phyloP scores from a whole-genome alignment of 345 rosid genomes.

The Moricandia arvensis region DNA sequence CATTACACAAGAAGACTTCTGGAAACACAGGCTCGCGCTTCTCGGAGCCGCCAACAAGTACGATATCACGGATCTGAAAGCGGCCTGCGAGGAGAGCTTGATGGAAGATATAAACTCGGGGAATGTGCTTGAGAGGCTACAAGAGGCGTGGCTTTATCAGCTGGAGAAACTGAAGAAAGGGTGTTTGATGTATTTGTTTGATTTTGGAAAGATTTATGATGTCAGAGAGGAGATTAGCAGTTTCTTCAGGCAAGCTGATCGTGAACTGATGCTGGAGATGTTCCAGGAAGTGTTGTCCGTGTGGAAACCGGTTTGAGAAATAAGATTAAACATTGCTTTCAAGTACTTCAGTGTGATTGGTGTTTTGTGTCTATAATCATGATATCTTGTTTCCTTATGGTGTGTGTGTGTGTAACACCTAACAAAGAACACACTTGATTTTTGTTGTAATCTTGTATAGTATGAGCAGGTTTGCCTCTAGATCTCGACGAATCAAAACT shows the following conservation, averaged over 20 bases:
- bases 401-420: neutral
- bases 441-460: neutral
- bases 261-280: constrained; percentile 84
- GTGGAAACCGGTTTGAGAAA: constrained; percentile 60
- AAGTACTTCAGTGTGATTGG: neutral
- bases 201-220: constrained; percentile 87
- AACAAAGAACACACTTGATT: neutral
- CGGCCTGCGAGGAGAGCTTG: constrained; percentile 83
- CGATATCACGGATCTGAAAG: constrained; percentile 66
- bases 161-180: constrained; percentile 81
- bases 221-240: constrained; percentile 68
- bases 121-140: constrained; percentile 86
- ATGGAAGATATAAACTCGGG: constrained; percentile 79
- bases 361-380: constrained; percentile 5
- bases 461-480: neutral
- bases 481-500: neutral
- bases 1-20: constrained; percentile 76
- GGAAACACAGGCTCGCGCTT: constrained; percentile 80
- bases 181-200: constrained; percentile 77
- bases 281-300: constrained; percentile 81
- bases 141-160: constrained; percentile 91
- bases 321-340: neutral
- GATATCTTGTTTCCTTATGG: neutral
- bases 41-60: constrained; percentile 87
- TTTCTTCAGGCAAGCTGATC: constrained; percentile 79